These are phyloP conservation scores for Leucocoprinus leucothites DNA, from an alignment of 768 basidiomycete species.

Conservation along the genomic window DNA sequence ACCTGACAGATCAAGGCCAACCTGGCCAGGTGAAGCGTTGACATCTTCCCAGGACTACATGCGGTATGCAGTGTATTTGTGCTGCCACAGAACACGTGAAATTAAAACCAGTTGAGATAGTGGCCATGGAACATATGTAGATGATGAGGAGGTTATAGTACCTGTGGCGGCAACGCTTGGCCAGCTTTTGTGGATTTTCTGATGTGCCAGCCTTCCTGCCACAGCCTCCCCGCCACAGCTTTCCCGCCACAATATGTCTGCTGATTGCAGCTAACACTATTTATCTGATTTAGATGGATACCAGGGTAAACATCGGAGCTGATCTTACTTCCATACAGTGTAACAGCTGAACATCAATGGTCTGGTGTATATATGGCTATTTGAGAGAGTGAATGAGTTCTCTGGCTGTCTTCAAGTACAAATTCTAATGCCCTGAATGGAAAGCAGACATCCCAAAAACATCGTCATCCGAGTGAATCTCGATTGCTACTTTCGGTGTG, in stretches of 20 bases:
- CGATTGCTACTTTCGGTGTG: neutral
- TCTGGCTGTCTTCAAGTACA: neutral
- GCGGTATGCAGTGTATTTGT: conserved; percentile 51
- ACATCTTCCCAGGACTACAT: conserved; percentile 87
- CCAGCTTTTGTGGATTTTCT: no score
- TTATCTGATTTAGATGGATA: no score
- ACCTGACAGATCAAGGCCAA: conserved; percentile 48
- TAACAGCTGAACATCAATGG: no score
- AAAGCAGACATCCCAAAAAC: neutral
- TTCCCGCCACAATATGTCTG: no score
- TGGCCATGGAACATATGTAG: conserved; percentile 95
- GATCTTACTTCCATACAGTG: no score
- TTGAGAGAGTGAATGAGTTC: neutral
- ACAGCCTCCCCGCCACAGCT: no score
- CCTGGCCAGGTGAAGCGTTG: conserved; percentile 80
- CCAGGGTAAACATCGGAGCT: no score
- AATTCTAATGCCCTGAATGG: neutral
- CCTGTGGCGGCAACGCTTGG: conserved; percentile 89
- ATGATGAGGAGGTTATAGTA: conserved; percentile 83
- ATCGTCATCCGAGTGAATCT: conserved; percentile 7
- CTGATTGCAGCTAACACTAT: no score
- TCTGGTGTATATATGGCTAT: no score
- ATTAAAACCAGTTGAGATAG: conserved; percentile 40
- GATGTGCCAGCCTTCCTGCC: no score
- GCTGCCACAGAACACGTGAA: conserved; percentile 11